These are phyloP conservation scores for Sugiyamaella chiloensis DNA, from an alignment of 805 yeast species.

Conservation along the genomic window DNA sequence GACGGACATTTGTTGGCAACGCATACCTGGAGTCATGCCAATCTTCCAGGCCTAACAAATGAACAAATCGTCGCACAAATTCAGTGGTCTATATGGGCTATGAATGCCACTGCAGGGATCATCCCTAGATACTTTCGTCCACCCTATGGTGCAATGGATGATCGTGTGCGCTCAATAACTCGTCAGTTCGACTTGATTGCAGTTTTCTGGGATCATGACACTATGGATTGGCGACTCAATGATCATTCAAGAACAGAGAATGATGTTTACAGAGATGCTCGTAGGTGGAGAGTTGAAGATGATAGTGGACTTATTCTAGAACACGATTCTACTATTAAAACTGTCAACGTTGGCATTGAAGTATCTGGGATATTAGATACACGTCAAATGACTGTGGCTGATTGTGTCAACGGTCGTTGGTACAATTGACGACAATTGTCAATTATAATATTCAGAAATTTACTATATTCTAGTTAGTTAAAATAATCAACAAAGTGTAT, in stretches of 20 bases:
- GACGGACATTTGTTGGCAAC: constrained; percentile 79
- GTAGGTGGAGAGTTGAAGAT: constrained; percentile 44
- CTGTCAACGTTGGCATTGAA: constrained; percentile 67
- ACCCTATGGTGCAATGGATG: constrained; percentile 93
- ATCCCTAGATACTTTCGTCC: constrained; percentile 94
- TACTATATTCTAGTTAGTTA: too few species aligned
- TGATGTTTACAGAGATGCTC: constrained; percentile 55
- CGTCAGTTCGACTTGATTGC: constrained; percentile 83
- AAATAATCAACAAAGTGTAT: too few species aligned
- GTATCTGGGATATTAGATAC: constrained; percentile 53
- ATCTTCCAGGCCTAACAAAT: constrained; percentile 71
- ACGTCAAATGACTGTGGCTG: constrained; percentile 71
- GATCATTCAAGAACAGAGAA: constrained; percentile 48
- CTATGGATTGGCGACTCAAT: constrained; percentile 83
- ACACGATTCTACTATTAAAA: constrained; percentile 69
- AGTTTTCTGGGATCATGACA: constrained; percentile 88
- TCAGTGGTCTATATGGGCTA: constrained; percentile 96
- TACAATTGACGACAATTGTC: constrained; percentile 19
- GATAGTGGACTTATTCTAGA: constrained; percentile 70
- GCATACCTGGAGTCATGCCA: constrained; percentile 92
- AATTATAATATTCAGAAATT: too few species aligned
- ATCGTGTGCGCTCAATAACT: constrained; percentile 74
- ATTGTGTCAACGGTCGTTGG: constrained; percentile 61
- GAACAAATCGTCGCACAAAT: constrained; percentile 84
- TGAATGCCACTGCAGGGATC: constrained; percentile 89